Evolutionary conservation across 345 rosid species (phyloP).

Genomic region (Hirschfeldia incana): DNA sequence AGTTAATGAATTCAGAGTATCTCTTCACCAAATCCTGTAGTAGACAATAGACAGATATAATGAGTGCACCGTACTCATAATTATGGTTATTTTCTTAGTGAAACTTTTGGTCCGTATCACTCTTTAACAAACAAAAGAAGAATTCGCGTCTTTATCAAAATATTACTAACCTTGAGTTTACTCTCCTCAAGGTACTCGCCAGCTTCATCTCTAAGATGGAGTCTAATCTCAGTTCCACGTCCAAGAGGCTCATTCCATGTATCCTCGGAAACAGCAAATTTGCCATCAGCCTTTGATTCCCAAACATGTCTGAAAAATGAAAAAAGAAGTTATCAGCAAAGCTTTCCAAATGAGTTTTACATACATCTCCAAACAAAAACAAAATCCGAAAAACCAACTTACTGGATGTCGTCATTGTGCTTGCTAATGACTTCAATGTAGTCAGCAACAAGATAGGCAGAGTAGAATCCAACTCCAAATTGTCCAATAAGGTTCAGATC

Average conservation of each 20-base stretch:
- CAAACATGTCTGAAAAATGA: constrained; percentile 68
- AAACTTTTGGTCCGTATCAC: not conserved
- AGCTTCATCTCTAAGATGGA: constrained; percentile 97
- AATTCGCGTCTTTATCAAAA: not conserved
- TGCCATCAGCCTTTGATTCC: constrained; percentile 99
- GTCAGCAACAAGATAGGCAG: constrained; percentile 96
- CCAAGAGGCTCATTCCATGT: constrained; percentile 97
- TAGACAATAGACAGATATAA: not conserved
- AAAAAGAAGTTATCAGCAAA: constrained; percentile 23
- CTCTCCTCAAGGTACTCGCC: constrained; percentile 90
- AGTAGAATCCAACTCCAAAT: constrained; percentile 98
- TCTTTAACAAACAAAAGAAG: not conserved
- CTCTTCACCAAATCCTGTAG: constrained; percentile 91
- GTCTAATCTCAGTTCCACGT: constrained; percentile 95
- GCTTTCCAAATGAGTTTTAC: constrained; percentile 1
- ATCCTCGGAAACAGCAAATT: constrained; percentile 96
- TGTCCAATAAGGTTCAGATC: constrained; percentile 98
- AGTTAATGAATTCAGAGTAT: constrained; percentile 96
- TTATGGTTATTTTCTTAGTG: not conserved
- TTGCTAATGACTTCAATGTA: constrained; percentile 96
- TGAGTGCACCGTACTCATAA: not conserved
- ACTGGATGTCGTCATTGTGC: constrained; percentile 96
- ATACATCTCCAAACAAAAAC: not conserved
- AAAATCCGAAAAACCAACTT: constrained; percentile 23
- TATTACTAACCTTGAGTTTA: constrained; percentile 71